phyloP scores from a whole-genome alignment of 2,329 filamentous ascomycete species.

The Beauveria caledonica region DNA sequence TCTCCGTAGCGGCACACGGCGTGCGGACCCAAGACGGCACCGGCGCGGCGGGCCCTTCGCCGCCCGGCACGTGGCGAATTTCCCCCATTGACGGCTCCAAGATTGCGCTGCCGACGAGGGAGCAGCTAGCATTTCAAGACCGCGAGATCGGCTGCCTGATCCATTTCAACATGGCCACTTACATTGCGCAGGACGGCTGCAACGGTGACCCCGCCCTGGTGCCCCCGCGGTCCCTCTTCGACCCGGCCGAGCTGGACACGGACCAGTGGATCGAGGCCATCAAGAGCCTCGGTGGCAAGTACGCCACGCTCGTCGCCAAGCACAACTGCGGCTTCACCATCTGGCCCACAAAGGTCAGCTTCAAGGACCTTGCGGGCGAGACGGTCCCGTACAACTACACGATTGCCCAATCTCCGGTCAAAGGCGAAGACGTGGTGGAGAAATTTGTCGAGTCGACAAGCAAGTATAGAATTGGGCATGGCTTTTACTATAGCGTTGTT shows the following conservation, averaged over 20 bases:
- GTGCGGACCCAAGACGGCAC: not conserved
- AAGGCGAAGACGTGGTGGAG: conserved; percentile 18
- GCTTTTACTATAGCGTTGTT: conserved; percentile 23
- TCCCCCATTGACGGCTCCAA: conserved; percentile 20
- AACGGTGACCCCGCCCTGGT: conserved; percentile 19
- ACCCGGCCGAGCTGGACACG: conserved; percentile 18
- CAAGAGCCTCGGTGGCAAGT: conserved; percentile 19
- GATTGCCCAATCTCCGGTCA: conserved; percentile 19
- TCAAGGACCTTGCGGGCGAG: conserved; percentile 17
- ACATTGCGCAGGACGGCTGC: conserved; percentile 20
- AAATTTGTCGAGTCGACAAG: conserved; percentile 19
- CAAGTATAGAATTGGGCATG: conserved; percentile 20
- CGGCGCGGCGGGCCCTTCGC: not conserved
- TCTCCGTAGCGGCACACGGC: not conserved
- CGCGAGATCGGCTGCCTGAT: conserved; percentile 20
- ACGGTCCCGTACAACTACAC: conserved; percentile 22
- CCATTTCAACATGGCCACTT: conserved; percentile 21
- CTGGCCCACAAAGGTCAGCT: conserved; percentile 22
- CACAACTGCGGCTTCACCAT: conserved; percentile 24
- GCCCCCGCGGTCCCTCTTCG: conserved; percentile 16
- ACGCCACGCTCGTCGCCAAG: conserved; percentile 23
- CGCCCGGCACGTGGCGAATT: conserved; percentile 12
- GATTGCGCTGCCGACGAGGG: conserved; percentile 19
- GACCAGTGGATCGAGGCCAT: conserved; percentile 23
- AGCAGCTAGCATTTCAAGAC: conserved; percentile 20